Percentiles rank a stretch among this genome's conserved stretches.
These are phyloP conservation scores for Exophiala viscosa DNA, from an alignment of 2,329 filamentous ascomycete genomes.

Conservation along the genomic window DNA sequence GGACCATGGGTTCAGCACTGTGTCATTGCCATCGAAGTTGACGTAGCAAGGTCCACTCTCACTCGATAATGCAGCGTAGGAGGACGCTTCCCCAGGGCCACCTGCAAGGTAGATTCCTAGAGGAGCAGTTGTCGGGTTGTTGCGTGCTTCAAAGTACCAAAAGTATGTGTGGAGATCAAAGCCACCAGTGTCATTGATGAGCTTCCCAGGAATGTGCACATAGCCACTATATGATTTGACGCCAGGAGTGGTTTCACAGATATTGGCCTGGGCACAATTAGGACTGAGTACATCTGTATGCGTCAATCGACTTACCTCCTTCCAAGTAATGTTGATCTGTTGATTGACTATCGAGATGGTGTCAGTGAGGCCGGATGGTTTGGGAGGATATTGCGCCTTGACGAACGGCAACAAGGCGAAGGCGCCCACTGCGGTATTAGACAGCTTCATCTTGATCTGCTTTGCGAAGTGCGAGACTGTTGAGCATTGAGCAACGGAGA, in stretches of 20 bases:
- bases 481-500: too few relatives aligned
- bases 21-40: conserved; percentile 50
- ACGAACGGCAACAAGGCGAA: background rate
- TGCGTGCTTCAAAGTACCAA: conserved; percentile 60
- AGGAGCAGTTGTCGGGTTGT: conserved; percentile 52
- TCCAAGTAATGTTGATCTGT: conserved; percentile 42
- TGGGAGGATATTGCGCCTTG: conserved; percentile 16
- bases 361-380: conserved; percentile 9
- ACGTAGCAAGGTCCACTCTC: conserved; percentile 54
- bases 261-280: conserved; percentile 35
- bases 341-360: conserved; percentile 11
- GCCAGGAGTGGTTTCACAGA: conserved; percentile 56
- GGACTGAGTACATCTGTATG: background rate
- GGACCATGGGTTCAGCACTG: conserved; percentile 55
- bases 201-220: conserved; percentile 52
- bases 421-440: background rate
- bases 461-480: too few relatives aligned
- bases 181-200: conserved; percentile 37
- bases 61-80: conserved; percentile 53
- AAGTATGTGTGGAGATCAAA: conserved; percentile 63
- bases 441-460: background rate
- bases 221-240: conserved; percentile 59
- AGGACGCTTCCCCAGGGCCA: conserved; percentile 57
- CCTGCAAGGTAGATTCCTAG: conserved; percentile 61
- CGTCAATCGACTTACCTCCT: conserved; percentile 35